Percentiles rank a stretch among this genome's conserved stretches.
phyloP scores from a whole-genome alignment of 257 asterid genomes.

The Haberlea rhodopensis region DNA sequence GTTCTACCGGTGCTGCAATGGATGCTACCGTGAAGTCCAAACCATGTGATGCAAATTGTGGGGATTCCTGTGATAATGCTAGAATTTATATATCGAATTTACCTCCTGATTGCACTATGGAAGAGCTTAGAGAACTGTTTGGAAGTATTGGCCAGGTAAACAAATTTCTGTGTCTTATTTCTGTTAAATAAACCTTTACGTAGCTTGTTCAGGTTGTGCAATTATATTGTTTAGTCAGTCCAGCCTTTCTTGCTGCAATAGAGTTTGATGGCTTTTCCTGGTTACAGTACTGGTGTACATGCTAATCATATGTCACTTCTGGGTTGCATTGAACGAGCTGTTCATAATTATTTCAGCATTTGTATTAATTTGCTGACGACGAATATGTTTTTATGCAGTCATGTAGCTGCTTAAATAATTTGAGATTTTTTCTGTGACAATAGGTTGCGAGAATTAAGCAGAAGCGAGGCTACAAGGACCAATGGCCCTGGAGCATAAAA shows the following conservation, averaged over 20 bases:
- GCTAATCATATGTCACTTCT: too few species aligned
- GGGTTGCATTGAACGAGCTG: conserved; percentile 1
- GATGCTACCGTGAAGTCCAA: conserved; percentile 78
- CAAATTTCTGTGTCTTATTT: conserved; percentile 33
- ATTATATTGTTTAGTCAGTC: conserved; percentile 1
- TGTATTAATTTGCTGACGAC: not conserved
- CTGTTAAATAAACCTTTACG: conserved; percentile 18
- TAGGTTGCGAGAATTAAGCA: conserved; percentile 99
- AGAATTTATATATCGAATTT: conserved; percentile 96
- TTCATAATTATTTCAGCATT: conserved; percentile 8
- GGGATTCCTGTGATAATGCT: conserved; percentile 87
- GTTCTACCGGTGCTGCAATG: conserved; percentile 56
- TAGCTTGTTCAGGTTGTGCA: not conserved
- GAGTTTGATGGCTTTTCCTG: not conserved
- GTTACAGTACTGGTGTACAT: not conserved
- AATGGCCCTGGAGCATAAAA: conserved; percentile 99
- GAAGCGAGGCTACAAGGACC: conserved; percentile 97
- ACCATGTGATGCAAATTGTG: conserved; percentile 95
- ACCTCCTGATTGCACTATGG: conserved; percentile 91
- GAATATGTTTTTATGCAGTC: not conserved
- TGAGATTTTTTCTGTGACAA: not conserved
- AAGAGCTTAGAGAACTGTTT: conserved; percentile 91
- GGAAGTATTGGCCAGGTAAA: conserved; percentile 99
- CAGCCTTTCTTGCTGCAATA: conserved; percentile 6
- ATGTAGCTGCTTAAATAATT: too few species aligned